Evolutionary conservation across 768 basidiomycete species (phyloP), one percentile per base, ranked within the genome.

Genomic region (Atractiella rhizophila): DNA sequence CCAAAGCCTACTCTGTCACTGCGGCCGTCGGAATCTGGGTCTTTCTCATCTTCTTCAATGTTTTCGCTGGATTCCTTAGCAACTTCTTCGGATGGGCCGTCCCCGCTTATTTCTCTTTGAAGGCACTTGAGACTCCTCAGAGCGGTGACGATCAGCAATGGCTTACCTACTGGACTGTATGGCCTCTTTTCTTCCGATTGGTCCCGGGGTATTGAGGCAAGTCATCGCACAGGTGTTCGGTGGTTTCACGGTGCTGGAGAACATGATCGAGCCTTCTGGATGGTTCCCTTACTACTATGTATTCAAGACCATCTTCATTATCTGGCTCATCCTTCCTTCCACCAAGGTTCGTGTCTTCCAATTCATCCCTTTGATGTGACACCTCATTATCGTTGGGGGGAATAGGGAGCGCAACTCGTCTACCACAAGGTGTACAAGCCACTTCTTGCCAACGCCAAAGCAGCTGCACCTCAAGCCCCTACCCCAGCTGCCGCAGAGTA

Each of bases 111-210:
- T 71, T 91, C 59, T 91, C 85, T 38, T 71, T 94, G 66, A 77
- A 76, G 62, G 86, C 91, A 23, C 71, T 98, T 56, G 88, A 96
- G 61, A 61, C 68, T 4, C 79, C 81, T n/a, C 66, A 69, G 3
- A 65, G 73, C 44, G 67, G 48, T 18, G 56, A 57, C 39, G 48
- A 48, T 38, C 26, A 28, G n/a, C 51, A 49, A 33, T 50, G 48
- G 46, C 40, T 94, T 55, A 88, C 86, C 2, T 96, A 96, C 67
- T 96, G 88, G 88, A 68, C 80, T 56, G 69, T 88, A n/a, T n/a
- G n/a, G n/a, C n/a, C n/a, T n/a, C n/a, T n/a, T n/a, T n/a, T n/a
- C n/a, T n/a, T n/a, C n/a, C n/a, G n/a, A n/a, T n/a, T n/a, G n/a
- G n/a, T n/a, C n/a, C n/a, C n/a, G n/a, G n/a, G n/a, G n/a, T n/a